A percentile compares a stretch with the other conserved stretches of the same genome.
These are phyloP conservation scores for Trichoderma guizhouense DNA, from an alignment of 2,329 filamentous ascomycete genomes.

Conservation along the genomic window DNA sequence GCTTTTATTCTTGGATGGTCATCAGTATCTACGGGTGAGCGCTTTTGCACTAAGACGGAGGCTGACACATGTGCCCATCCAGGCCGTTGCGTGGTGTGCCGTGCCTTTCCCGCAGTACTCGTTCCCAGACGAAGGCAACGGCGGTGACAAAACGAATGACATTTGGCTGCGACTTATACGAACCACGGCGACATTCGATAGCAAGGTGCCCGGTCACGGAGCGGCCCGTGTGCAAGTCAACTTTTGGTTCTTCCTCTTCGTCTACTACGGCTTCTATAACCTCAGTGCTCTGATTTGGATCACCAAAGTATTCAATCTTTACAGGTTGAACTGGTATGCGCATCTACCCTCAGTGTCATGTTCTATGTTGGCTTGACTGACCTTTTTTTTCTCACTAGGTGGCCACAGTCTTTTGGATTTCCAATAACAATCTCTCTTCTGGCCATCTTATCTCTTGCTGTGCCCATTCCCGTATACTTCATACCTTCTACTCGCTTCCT, in stretches of 20 bases:
- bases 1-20: background rate
- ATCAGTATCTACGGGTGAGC: background rate
- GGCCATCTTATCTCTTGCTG: constrained; percentile 55
- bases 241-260: constrained; percentile 69
- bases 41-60: background rate
- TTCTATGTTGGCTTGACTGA: background rate
- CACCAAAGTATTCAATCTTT: constrained; percentile 69
- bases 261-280: constrained; percentile 69
- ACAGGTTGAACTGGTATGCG: constrained; percentile 61
- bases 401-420: constrained; percentile 62
- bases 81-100: constrained; percentile 64
- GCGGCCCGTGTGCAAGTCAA: constrained; percentile 61
- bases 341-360: background rate
- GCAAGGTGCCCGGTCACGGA: constrained; percentile 58
- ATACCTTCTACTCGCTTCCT: constrained; percentile 51
- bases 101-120: constrained; percentile 63
- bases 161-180: background rate
- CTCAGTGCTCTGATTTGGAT: constrained; percentile 66
- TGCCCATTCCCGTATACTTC: constrained; percentile 59
- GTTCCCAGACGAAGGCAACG: constrained; percentile 42
- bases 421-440: constrained; percentile 61
- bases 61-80: background rate
- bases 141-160: constrained; percentile 17
- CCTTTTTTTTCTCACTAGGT: constrained; percentile 35
- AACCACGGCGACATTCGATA: background rate